Evolutionary conservation across 2,329 filamentous ascomycete species (phyloP), one percentile per base, ranked within the genome.

Genomic region (Penicillium glabrum): DNA sequence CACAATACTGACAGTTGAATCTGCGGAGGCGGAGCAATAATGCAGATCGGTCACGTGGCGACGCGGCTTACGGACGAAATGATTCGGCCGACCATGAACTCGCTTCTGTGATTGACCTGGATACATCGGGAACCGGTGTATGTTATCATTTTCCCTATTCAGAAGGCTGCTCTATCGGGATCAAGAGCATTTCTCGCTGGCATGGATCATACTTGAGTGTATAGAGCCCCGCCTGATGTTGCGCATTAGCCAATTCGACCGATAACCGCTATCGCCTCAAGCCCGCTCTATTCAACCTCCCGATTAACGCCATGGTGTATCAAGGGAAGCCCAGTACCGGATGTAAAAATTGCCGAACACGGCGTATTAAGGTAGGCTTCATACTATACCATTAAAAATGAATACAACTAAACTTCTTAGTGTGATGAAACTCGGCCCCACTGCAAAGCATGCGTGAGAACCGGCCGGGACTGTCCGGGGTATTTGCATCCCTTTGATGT

Each of bases 391-490:
- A 13, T 8, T 31, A 41, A 14, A 3, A 14, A 13, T 9, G 3
- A 31, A 11, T 35, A 13, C 31, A 14, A 10, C 47, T 61, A 19
- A 62, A 37, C 41, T 5, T 24, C 27, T 3, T 31, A 71, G 69
- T 71, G 69, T 48, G 69, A 71, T 61, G 69, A 70, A 56, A 58
- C 67, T 16, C 67, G 67, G 24, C 69, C 69, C 19, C 60, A 67
- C 33, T 71, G 69, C 54, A 64, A 51, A 46, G 66, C 67, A 33
- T 71, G 69, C 56, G 51, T 62, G 19, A 64, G 67, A 46, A 67
- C 68, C 35, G 63, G 64, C 26, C 64, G 69, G 6, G 41, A 56
- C 31, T 71, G 69, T 53, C 69, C 69, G 0, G 69, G 69, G 6
- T 71, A 70, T 51, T 57, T 55, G 9, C 62, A 70, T 46, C 68